phyloP scores from a whole-genome alignment of 768 basidiomycete genomes.

The Xerocomellus chrysenteron region DNA sequence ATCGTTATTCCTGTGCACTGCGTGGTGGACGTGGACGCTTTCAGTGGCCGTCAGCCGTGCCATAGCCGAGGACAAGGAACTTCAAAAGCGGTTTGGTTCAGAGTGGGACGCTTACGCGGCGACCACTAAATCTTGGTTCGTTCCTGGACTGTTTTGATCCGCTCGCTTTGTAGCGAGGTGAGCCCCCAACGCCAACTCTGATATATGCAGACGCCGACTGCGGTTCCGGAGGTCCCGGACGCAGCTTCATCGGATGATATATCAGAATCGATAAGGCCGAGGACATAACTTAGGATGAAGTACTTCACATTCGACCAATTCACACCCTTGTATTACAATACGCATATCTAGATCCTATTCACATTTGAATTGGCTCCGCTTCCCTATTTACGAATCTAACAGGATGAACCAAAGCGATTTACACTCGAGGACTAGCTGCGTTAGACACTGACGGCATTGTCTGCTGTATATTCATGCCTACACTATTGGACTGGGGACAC shows the following conservation, averaged over 20 bases:
- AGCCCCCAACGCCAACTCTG: not conserved
- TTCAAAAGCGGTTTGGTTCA: conserved; percentile 43
- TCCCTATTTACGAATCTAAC: no score
- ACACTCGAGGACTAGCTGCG: no score
- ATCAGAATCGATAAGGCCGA: not conserved
- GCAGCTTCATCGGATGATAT: not conserved
- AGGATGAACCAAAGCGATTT: no score
- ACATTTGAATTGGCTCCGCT: not conserved
- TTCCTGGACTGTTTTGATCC: conserved; percentile 44
- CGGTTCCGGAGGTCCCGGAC: no score
- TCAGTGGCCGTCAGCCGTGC: conserved; percentile 49
- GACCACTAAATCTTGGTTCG: conserved; percentile 48
- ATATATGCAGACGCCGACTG: not conserved
- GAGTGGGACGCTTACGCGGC: conserved; percentile 51
- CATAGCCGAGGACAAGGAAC: conserved; percentile 50
- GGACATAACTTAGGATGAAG: not conserved
- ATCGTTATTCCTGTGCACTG: conserved; percentile 34
- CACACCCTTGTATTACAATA: not conserved
- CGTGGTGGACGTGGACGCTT: conserved; percentile 52
- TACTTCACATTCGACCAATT: not conserved
- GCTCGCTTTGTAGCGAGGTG: not conserved
- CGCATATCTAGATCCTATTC: not conserved
- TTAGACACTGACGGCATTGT: no score
- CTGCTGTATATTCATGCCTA: no score
- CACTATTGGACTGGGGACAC: no score